These are phyloP conservation scores for Fusarium longipes DNA, from an alignment of 2,329 filamentous ascomycete species.

Conservation along the genomic window DNA sequence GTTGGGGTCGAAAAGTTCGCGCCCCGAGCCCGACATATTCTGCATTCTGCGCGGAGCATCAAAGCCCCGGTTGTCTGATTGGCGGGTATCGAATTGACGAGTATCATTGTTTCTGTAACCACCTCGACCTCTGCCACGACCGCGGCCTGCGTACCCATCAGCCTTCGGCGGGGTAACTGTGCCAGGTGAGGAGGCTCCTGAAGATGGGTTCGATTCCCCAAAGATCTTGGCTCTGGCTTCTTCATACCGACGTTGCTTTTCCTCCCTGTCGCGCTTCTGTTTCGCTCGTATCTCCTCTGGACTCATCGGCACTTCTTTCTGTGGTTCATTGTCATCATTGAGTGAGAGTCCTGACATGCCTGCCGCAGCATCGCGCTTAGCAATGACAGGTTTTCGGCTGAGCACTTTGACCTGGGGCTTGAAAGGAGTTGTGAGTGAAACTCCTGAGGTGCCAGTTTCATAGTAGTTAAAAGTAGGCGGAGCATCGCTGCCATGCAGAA, in stretches of 20 bases:
- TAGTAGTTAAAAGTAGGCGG: constrained; percentile 81
- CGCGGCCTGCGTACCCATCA: constrained; percentile 55
- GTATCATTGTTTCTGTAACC: constrained; percentile 47
- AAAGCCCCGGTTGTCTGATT: constrained; percentile 50
- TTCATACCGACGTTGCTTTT: constrained; percentile 91
- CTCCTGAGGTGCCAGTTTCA: constrained; percentile 65
- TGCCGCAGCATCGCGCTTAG: constrained; percentile 66
- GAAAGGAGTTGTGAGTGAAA: constrained; percentile 73
- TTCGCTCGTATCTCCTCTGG: constrained; percentile 82
- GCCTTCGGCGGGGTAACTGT: constrained; percentile 67
- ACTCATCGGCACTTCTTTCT: constrained; percentile 71
- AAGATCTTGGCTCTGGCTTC: constrained; percentile 90
- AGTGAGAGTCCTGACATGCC: constrained; percentile 59
- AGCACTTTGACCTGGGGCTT: constrained; percentile 87
- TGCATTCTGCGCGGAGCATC: constrained; percentile 41
- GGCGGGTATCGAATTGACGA: constrained; percentile 48
- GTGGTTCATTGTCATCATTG: constrained; percentile 69
- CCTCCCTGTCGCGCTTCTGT: constrained; percentile 82
- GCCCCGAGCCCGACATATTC: constrained; percentile 51
- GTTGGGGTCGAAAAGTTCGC: constrained; percentile 82
- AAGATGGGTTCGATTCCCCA: constrained; percentile 68
- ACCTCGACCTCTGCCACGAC: constrained; percentile 60
- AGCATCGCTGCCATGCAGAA: constrained; percentile 68
- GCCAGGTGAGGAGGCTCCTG: constrained; percentile 71
- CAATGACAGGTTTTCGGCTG: constrained; percentile 79